These are phyloP conservation scores for Austroboletus eburneus DNA, from an alignment of 768 basidiomycete species.

Conservation along the genomic window DNA sequence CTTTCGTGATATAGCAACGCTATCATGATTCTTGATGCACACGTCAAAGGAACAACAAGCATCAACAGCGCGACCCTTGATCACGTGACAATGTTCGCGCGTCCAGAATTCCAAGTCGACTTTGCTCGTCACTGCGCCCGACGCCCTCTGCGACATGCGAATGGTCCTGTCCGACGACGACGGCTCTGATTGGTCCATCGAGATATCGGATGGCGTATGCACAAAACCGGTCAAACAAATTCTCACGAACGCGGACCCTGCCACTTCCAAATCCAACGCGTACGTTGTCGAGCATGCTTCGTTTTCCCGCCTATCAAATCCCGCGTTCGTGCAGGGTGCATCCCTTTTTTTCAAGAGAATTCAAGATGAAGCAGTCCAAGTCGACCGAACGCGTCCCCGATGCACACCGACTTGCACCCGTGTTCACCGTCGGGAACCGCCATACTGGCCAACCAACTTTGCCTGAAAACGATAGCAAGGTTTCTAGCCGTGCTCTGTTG, in stretches of 20 bases:
- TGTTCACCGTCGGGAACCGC: not conserved
- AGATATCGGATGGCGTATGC: slow-evolving; percentile 25
- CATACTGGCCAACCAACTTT: not conserved
- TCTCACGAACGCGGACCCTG: not conserved
- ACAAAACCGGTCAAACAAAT: slow-evolving; percentile 21
- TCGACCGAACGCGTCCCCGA: not conserved
- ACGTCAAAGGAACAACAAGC: too few relatives aligned
- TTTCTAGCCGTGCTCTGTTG: slow-evolving; percentile 7
- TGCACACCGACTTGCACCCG: not conserved
- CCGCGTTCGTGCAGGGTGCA: slow-evolving; percentile 12
- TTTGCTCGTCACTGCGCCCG: not conserved
- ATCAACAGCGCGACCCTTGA: too few relatives aligned
- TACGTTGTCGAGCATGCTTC: slow-evolving; percentile 16
- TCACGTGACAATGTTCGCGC: slow-evolving; percentile 23
- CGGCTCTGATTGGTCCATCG: slow-evolving; percentile 29
- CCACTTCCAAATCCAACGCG: slow-evolving; percentile 2
- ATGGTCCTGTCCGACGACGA: slow-evolving; percentile 11
- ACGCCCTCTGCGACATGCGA: not conserved
- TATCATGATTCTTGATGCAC: too few relatives aligned
- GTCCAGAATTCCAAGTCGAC: too few relatives aligned
- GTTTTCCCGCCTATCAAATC: slow-evolving; percentile 2
- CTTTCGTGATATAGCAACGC: too few relatives aligned
- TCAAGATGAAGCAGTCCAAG: slow-evolving; percentile 10
- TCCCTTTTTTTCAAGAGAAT: slow-evolving; percentile 13
- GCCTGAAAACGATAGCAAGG: not conserved